Percentiles rank a stretch among this genome's conserved stretches.
Conservation (phyloP, 495 filamentous ascomycete species). For the Margaritispora aquatica region DNA sequence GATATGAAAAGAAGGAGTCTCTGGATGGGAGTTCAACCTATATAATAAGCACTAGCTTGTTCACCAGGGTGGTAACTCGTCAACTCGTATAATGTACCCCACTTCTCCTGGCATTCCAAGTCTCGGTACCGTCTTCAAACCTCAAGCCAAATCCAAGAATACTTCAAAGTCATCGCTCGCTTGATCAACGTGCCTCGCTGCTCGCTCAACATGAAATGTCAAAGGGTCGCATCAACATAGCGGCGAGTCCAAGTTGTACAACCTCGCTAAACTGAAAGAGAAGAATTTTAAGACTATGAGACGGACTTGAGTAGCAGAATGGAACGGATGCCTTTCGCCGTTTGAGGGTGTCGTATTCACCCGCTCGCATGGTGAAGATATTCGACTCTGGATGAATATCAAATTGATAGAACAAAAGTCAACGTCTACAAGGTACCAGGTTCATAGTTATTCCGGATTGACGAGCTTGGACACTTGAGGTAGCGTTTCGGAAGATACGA, state of each 20-base stretch:
- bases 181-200: not conserved
- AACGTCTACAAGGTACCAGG: not conserved
- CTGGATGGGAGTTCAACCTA: not conserved
- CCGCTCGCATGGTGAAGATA: slow-evolving; percentile 6
- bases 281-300: not conserved
- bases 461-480: not conserved
- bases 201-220: not conserved
- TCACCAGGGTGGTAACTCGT: not conserved
- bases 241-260: not conserved
- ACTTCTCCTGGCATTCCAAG: too few species aligned
- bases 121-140: not conserved
- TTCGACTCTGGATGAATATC: not conserved
- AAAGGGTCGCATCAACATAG: not conserved
- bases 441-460: not conserved
- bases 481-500: not conserved
- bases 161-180: not conserved
- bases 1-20: not conserved
- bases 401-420: not conserved
- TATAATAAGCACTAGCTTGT: not conserved
- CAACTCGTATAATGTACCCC: not conserved
- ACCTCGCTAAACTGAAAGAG: not conserved
- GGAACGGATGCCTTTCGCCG: not conserved
- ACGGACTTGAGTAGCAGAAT: not conserved
- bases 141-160: not conserved
- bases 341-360: not conserved